These are phyloP conservation scores for Zygosaccharomyces bailii DNA, from an alignment of 805 yeast species.

Conservation along the genomic window DNA sequence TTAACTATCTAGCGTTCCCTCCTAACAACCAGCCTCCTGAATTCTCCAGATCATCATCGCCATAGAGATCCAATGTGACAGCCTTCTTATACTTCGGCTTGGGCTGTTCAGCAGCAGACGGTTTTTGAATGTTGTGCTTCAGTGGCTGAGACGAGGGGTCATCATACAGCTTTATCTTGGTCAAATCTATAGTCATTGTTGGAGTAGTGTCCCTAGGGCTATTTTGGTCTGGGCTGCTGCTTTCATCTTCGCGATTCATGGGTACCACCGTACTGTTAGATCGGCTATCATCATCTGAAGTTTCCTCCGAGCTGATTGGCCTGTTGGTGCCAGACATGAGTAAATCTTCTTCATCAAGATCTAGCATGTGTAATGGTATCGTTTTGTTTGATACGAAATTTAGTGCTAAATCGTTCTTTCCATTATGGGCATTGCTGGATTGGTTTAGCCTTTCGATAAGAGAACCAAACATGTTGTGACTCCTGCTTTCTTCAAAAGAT, in stretches of 20 bases:
- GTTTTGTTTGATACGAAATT: slow-evolving; percentile 21
- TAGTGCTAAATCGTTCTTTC: slow-evolving; percentile 23
- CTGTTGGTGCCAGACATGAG: slow-evolving; percentile 29
- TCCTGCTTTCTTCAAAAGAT: slow-evolving; percentile 31
- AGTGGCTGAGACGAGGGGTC: neutral
- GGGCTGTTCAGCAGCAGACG: slow-evolving; percentile 6
- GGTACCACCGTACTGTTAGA: slow-evolving; percentile 16
- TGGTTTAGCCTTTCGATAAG: slow-evolving; percentile 17
- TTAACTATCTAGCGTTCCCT: slow-evolving; percentile 24
- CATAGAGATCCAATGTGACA: slow-evolving; percentile 32
- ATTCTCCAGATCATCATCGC: slow-evolving; percentile 26
- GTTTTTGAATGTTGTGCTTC: neutral
- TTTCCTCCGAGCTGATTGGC: slow-evolving; percentile 13
- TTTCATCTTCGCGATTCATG: slow-evolving; percentile 12
- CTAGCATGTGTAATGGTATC: slow-evolving; percentile 19
- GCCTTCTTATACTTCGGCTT: slow-evolving; percentile 29
- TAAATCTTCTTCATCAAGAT: slow-evolving; percentile 33
- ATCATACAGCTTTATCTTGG: slow-evolving; percentile 6
- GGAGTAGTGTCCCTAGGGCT: neutral
- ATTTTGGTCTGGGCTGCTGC: neutral
- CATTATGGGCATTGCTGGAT: slow-evolving; percentile 3
- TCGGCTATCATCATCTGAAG: slow-evolving; percentile 16
- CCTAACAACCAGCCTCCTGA: slow-evolving; percentile 34
- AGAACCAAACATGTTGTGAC: slow-evolving; percentile 20
- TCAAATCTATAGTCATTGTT: neutral